phyloP scores from a whole-genome alignment of 257 asterid species.

The Salvia splendens region DNA sequence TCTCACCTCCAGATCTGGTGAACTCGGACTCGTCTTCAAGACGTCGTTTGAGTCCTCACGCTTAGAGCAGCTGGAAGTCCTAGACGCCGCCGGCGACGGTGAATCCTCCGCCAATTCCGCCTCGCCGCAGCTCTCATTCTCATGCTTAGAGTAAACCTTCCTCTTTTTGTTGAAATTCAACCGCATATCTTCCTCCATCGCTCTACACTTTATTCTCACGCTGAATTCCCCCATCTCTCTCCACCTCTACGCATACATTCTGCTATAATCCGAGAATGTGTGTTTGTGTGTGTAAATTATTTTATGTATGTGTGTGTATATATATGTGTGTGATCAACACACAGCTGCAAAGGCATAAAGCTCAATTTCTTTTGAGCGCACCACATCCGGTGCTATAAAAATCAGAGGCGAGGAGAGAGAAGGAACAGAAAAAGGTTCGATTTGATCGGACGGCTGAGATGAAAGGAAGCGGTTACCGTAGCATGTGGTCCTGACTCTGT shows the following conservation, averaged over 20 bases:
- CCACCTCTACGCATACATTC: constrained; percentile 2
- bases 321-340: constrained; percentile 35
- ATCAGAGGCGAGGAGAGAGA: constrained; percentile 27
- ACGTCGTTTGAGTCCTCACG: constrained; percentile 40
- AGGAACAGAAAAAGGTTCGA: neutral
- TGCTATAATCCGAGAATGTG: neutral
- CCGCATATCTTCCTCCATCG: constrained; percentile 44
- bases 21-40: constrained; percentile 35
- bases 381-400: constrained; percentile 37
- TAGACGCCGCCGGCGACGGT: constrained; percentile 47
- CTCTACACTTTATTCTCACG: constrained; percentile 30
- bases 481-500: constrained; percentile 96
- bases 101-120: constrained; percentile 42
- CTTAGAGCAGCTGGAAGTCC: constrained; percentile 35
- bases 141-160: constrained; percentile 41
- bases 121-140: constrained; percentile 26
- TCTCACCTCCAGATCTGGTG: constrained; percentile 75
- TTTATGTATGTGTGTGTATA: neutral
- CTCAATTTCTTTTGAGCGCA: constrained; percentile 35
- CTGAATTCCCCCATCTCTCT: constrained; percentile 41
- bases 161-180: constrained; percentile 54
- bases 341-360: constrained; percentile 45
- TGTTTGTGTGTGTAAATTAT: neutral
- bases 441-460: constrained; percentile 75
- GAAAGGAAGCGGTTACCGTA: constrained; percentile 64